Evolutionary conservation across 2,329 filamentous ascomycete species (phyloP), one percentile per base, ranked within the genome.

Genomic region (Ploettnerulaceae sp.): DNA sequence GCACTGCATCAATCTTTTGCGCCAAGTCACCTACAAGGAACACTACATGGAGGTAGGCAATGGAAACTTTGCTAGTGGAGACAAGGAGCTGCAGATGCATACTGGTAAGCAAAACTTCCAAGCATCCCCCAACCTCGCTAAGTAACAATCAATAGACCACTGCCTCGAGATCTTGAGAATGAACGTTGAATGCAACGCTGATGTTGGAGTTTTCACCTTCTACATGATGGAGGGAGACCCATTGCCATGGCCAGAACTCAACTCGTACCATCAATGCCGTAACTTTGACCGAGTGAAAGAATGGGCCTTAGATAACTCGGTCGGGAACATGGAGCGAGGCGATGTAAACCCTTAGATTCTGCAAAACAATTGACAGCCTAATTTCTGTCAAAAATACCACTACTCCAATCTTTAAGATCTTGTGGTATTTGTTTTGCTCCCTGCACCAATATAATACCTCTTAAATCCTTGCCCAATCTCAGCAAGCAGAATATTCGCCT

Each of bases 231-330:
- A 35, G 9, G 31, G 29, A 14, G 36, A 47, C 17, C 36, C 24
- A 6, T 21, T 35, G 9, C 44, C 44, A 2, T 41, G 36, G 36
- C 44, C 44, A 12, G 44, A 47, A 28, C 75, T 77, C 36, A 72
- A 71, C 59, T 74, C 74, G 3, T 64, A 69, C 25, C 74, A 77
- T 52, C 72, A 70, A 6, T 79, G 75, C 58, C 64, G 75, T 25
- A 75, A 78, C 54, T 79, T 76, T 47, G 69, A 76, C 45, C 67
- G 61, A 18, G 68, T 78, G 47, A 64, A 69, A 28, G 62, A 73
- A 21, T 79, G 75, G 75, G 75, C 72, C 0, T 63, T 73, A 36
- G 69, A 76, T 32, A 67, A 77, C 51, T 72, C 71, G 0, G 74
- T 76, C 5, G 60, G 60, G 12, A 62, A 60, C 21, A 60, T 61